Percentiles rank a stretch among this genome's conserved stretches.
Evolutionary conservation across 768 basidiomycete species (phyloP).

Genomic region (Naganishia vaughanmartiniae): DNA sequence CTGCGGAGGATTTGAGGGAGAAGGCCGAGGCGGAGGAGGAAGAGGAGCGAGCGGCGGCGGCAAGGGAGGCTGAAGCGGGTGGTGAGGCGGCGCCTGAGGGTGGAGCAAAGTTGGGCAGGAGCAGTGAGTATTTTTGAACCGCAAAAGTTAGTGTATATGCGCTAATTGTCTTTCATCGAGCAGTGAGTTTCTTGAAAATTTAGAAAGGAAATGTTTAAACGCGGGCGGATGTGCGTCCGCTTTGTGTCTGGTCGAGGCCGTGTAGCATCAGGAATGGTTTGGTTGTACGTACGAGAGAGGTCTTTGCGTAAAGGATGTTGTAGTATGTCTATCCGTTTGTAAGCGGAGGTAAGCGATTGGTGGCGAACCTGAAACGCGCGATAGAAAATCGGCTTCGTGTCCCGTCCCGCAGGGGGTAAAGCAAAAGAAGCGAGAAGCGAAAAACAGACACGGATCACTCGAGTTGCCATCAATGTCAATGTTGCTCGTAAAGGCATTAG

Average conservation of each 20-base stretch:
- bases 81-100: background rate
- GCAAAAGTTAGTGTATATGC: constrained; percentile 2
- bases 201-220: background rate
- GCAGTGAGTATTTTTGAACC: constrained; percentile 13
- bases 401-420: too few relatives aligned
- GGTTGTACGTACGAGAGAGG: background rate
- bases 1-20: constrained; percentile 43
- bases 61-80: constrained; percentile 21
- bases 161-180: background rate
- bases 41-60: constrained; percentile 34
- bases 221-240: background rate
- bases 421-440: too few relatives aligned
- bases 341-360: too few relatives aligned
- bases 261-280: background rate
- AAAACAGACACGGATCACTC: too few relatives aligned
- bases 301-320: constrained; percentile 1
- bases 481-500: too few relatives aligned
- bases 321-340: background rate
- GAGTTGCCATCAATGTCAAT: too few relatives aligned
- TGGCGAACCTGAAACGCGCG: background rate
- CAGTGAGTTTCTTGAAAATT: constrained; percentile 35
- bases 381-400: background rate
- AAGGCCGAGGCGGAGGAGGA: constrained; percentile 45
- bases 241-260: background rate
- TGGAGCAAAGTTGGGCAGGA: constrained; percentile 21